These are phyloP conservation scores for Scenedesmus sp. DNA, from an alignment of 163 green algal genomes.

Conservation along the genomic window DNA sequence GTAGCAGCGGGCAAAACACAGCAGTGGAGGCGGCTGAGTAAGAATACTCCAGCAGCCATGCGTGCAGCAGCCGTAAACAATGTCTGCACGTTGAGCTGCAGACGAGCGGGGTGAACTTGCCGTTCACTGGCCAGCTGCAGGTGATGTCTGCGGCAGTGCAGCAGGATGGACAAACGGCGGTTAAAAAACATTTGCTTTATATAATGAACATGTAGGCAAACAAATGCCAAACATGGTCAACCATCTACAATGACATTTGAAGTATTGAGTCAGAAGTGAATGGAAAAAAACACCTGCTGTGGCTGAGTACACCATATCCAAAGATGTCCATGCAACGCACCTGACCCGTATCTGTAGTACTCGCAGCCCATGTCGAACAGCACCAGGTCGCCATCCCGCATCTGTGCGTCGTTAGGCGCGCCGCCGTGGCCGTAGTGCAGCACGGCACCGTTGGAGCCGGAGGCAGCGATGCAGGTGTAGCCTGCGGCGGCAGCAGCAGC, in stretches of 20 bases:
- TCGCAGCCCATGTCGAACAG: constrained; percentile 87
- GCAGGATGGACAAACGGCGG: background rate
- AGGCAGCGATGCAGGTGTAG: constrained; percentile 92
- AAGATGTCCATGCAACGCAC: background rate
- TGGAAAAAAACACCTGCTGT: too few species aligned
- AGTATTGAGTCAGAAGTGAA: too few species aligned
- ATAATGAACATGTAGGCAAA: background rate
- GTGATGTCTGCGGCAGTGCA: constrained; percentile 84
- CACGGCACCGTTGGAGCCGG: constrained; percentile 83
- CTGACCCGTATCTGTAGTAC: constrained; percentile 46
- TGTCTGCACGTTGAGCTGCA: too few species aligned
- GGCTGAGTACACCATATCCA: too few species aligned
- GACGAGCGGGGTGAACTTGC: constrained; percentile 71
- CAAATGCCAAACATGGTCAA: background rate
- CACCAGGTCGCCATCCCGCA: constrained; percentile 82
- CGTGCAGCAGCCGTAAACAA: too few species aligned
- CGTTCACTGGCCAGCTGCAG: constrained; percentile 69
- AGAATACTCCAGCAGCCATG: too few species aligned
- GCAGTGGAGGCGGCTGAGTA: background rate
- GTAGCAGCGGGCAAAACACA: background rate
- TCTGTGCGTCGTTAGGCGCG: constrained; percentile 86
- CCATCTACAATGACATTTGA: too few species aligned
- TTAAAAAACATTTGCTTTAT: background rate
- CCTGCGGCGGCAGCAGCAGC: constrained; percentile 17
- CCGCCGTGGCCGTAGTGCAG: constrained; percentile 94